Base-by-base conservation (phyloP, 192 early-diverging fungal genomes). In the Linnemannia hyalina region DNA sequence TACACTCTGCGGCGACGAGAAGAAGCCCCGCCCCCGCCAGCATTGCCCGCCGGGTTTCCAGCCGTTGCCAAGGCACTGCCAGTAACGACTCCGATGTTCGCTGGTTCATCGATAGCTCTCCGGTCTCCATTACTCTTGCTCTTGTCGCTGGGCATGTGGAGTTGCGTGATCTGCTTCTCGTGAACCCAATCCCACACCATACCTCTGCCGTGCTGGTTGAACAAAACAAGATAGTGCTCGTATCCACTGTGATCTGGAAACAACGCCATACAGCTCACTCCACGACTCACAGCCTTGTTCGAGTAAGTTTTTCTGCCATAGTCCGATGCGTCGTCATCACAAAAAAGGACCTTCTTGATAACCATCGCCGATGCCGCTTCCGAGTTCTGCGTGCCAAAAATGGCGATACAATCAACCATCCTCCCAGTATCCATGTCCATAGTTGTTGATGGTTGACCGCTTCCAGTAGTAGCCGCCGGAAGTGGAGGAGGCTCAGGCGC, bases 111-210 rank as follows among this genome's bases (percentile, higher is more conserved):
- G 7, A 7, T 3, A n/a, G 0, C 10, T 26, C 8, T 57, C 55
- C 16, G 55, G n/a, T 23, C 55, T 1, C 55, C 55, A 2, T 35
- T 74, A 2, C 26, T 41, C 42, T 9, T 18, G 16, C 40, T 65
- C 65, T 60, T 42, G 36, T 41, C 84, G 16, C 20, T 23, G 0
- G 46, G 70, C 75, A 86, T 73, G n/a, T 70, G 74, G 0, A 86
- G 49, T 35, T 86, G 79, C 0, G 75, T 76, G 16, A 86, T 55
- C 26, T 86, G 79, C 32, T 18, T 32, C 49, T 86, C 84, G 11
- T 78, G 77, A 2, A 86, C 76, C 78, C 78, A 86, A 55, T 86
- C 84, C 84, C 84, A 86, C 8, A 86, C 78, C 57, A 86, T 74
- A 0, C 84, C 84, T 3, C 84, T 70, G 0, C 84, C 84, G 9